Conservation (phyloP, 75 land plant genomes). For the Picea sitchensis region DNA sequence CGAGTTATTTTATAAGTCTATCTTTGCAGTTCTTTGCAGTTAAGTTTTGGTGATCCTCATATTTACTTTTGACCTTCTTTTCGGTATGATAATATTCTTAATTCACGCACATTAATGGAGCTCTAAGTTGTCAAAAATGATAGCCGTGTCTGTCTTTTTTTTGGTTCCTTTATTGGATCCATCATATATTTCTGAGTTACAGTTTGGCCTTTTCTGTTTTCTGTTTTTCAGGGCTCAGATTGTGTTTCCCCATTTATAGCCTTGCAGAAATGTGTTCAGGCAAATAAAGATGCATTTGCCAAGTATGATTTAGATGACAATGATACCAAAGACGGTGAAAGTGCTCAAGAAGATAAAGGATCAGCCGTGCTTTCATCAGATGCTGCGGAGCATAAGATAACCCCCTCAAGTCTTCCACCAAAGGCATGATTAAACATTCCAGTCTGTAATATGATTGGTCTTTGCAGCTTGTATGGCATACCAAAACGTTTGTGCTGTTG, state of each 20-base stretch:
- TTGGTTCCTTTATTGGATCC: background rate
- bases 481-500: background rate
- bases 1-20: background rate
- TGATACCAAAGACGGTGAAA: constrained; percentile 27
- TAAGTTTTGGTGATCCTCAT: background rate
- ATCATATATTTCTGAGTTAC: background rate
- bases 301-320: constrained; percentile 53
- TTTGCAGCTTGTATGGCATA: background rate
- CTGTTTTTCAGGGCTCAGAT: constrained; percentile 54
- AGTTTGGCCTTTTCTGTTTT: background rate
- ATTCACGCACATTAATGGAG: background rate
- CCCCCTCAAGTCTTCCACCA: background rate
- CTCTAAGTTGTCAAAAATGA: background rate
- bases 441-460: background rate
- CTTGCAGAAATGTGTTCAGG: constrained; percentile 63
- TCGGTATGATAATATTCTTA: no score
- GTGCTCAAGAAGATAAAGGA: constrained; percentile 15
- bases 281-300: constrained; percentile 52
- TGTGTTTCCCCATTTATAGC: constrained; percentile 65
- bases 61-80: background rate
- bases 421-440: background rate
- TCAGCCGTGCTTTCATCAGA: background rate
- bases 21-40: background rate
- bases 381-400: background rate
- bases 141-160: background rate